Evolutionary conservation across 805 yeast species (phyloP).

Genomic region (Jamesozyma spencerorum): DNA sequence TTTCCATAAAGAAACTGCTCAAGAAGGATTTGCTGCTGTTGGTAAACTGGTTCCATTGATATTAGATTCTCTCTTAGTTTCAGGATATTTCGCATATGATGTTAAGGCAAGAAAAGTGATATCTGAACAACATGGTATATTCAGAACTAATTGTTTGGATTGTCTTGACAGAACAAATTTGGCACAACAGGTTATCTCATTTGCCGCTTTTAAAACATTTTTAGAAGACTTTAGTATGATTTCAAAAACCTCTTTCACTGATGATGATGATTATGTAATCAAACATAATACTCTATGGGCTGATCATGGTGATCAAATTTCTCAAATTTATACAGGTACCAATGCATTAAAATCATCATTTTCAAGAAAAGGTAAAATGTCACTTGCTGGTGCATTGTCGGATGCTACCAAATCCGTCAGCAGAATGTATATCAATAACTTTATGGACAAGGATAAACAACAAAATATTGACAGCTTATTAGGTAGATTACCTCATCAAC

Average conservation of each 20-base stretch:
- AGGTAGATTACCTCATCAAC: conserved; percentile 70
- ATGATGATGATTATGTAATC: conserved; percentile 48
- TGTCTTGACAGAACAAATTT: conserved; percentile 92
- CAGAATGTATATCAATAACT: conserved; percentile 90
- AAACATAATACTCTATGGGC: conserved; percentile 92
- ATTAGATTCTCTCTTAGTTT: conserved; percentile 57
- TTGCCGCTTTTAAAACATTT: conserved; percentile 54
- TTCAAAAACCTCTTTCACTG: conserved; percentile 15
- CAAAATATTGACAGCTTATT: conserved; percentile 77
- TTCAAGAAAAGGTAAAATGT: conserved; percentile 93
- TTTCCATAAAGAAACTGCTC: conserved; percentile 88
- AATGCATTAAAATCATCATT: conserved; percentile 93
- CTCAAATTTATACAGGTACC: conserved; percentile 94
- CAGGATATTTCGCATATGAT: conserved; percentile 79
- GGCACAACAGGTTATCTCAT: conserved; percentile 75
- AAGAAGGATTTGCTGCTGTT: conserved; percentile 82
- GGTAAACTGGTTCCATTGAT: conserved; percentile 54
- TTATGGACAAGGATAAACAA: conserved; percentile 86
- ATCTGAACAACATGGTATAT: conserved; percentile 80
- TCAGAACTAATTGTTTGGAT: conserved; percentile 88
- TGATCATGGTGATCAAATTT: conserved; percentile 93
- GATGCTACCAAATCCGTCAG: conserved; percentile 95
- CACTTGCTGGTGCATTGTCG: conserved; percentile 90
- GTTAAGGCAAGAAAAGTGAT: conserved; percentile 42
- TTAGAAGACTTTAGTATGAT: conserved; percentile 35